A percentile compares a stretch with the other conserved stretches of the same genome.
These are phyloP conservation scores for Rhytidiadelphus loreus DNA, from an alignment of 225 moss, liverwort and hornwort species.

Conservation along the genomic window DNA sequence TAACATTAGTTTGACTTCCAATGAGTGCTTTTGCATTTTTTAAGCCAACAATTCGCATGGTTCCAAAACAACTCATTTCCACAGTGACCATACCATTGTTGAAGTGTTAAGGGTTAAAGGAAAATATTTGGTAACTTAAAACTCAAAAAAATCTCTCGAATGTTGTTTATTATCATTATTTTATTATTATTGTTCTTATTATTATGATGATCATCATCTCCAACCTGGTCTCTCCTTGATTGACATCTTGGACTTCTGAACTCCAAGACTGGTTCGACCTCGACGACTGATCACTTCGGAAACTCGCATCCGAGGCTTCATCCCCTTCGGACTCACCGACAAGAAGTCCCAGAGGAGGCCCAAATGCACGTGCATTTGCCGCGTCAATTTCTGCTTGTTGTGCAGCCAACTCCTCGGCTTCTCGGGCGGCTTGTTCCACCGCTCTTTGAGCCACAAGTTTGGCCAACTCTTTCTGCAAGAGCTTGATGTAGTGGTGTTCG, in stretches of 20 bases:
- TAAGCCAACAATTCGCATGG: too few species aligned
- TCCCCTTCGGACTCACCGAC: neutral
- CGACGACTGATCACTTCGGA: conserved; percentile 4
- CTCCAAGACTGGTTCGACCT: neutral
- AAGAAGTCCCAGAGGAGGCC: neutral
- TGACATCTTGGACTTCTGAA: neutral
- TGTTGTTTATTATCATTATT: too few species aligned
- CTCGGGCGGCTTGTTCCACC: conserved; percentile 33
- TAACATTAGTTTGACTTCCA: too few species aligned
- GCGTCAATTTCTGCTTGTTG: conserved; percentile 13
- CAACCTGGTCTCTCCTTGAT: neutral
- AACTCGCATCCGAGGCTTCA: neutral
- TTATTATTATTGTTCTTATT: too few species aligned
- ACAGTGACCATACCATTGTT: too few species aligned
- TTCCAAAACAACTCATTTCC: too few species aligned
- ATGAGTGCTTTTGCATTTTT: too few species aligned
- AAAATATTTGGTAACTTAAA: too few species aligned
- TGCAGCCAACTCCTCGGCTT: conserved; percentile 10
- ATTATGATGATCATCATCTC: too few species aligned
- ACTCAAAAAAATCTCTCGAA: too few species aligned
- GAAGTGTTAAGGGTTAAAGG: too few species aligned
- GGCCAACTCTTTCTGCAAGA: conserved; percentile 33
- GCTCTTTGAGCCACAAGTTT: conserved; percentile 12
- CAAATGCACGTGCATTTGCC: neutral
- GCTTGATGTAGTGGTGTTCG: conserved; percentile 58